A percentile compares a stretch with the other conserved stretches of the same genome.
Conservation (phyloP, 768 basidiomycete species). For the Lentinula lateritia region DNA sequence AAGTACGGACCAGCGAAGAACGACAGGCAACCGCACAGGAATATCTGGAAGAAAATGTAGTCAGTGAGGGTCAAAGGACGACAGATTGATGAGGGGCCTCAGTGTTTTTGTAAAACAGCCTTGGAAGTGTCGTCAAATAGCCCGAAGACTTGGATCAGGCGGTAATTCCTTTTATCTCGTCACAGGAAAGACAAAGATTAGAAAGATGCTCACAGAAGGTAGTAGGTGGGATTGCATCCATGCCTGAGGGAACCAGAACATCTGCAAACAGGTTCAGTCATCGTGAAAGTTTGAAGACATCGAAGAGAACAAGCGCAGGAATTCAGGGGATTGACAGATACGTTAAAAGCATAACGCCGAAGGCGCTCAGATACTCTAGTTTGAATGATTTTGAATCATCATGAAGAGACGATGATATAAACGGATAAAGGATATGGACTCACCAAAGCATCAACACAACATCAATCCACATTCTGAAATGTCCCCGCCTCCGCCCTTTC, state of each 20-base stretch:
- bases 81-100: slow-evolving; percentile 25
- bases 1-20: neutral
- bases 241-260: neutral
- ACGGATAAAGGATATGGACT: slow-evolving; percentile 1
- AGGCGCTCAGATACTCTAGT: slow-evolving; percentile 90
- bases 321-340: slow-evolving; percentile 57
- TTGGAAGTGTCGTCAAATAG: slow-evolving; percentile 70
- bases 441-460: neutral
- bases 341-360: slow-evolving; percentile 63
- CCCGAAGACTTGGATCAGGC: slow-evolving; percentile 54
- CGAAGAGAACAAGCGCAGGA: neutral
- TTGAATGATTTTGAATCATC: slow-evolving; percentile 73
- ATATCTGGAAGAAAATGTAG: neutral
- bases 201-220: slow-evolving; percentile 26
- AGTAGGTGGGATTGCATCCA: neutral
- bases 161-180: slow-evolving; percentile 82
- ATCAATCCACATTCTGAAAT: neutral
- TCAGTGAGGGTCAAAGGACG: neutral
- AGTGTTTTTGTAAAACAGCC: slow-evolving; percentile 76
- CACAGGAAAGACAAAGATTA: slow-evolving; percentile 23
- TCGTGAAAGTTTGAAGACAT: neutral
- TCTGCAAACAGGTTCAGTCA: neutral
- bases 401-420: slow-evolving; percentile 9
- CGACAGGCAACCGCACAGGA: neutral
- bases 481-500: no score